These are phyloP conservation scores for Adansonia gregorii DNA, from an alignment of 441 rosid genomes.

Conservation along the genomic window DNA sequence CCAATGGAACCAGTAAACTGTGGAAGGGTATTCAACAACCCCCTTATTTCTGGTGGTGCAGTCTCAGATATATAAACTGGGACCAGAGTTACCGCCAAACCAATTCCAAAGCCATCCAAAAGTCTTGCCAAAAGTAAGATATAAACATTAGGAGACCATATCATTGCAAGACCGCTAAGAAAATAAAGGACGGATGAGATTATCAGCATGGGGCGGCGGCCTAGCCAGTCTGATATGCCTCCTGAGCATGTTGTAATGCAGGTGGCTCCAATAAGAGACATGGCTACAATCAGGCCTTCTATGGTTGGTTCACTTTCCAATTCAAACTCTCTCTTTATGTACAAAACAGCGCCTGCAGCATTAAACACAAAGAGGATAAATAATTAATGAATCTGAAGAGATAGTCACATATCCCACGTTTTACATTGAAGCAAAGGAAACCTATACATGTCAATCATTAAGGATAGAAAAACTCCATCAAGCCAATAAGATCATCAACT, in stretches of 20 bases:
- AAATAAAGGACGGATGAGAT: conserved; percentile 54
- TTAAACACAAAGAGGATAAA: conserved; percentile 18
- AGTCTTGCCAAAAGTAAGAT: conserved; percentile 59
- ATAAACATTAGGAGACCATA: conserved; percentile 63
- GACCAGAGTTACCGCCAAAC: conserved; percentile 52
- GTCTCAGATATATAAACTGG: conserved; percentile 68
- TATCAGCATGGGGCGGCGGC: conserved; percentile 66
- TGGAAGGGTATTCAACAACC: conserved; percentile 59
- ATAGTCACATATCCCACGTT: not conserved
- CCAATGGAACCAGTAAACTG: conserved; percentile 61
- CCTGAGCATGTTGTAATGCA: conserved; percentile 58
- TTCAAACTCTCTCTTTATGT: conserved; percentile 53
- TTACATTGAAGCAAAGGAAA: not conserved
- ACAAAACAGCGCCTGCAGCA: conserved; percentile 50
- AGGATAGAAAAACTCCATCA: conserved; percentile 16
- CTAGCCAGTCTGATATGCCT: conserved; percentile 55
- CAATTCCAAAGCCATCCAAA: conserved; percentile 58
- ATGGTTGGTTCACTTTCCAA: conserved; percentile 54
- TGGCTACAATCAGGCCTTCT: conserved; percentile 65
- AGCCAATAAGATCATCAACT: conserved; percentile 20
- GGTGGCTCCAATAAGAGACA: conserved; percentile 64
- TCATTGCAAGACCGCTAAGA: conserved; percentile 53
- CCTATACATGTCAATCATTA: not conserved
- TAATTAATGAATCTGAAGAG: conserved; percentile 15
- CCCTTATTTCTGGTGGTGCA: conserved; percentile 67